Evolutionary conservation across 805 yeast species (phyloP).

Genomic region (Teunomyces funiuensis): DNA sequence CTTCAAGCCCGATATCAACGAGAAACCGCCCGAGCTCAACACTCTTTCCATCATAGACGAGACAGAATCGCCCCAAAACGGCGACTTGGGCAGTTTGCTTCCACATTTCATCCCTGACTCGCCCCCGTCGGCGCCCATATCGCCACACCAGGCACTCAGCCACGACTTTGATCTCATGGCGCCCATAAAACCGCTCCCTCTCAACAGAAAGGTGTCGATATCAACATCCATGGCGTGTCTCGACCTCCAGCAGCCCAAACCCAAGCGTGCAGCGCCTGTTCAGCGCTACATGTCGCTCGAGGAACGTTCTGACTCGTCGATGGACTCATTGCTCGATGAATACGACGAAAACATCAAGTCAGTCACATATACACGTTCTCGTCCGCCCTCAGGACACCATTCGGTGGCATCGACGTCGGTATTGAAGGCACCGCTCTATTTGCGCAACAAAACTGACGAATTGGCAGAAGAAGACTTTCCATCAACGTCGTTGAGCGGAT

Average conservation of each 20-base stretch:
- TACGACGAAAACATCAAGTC: conserved; percentile 42
- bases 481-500: conserved; percentile 36
- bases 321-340: conserved; percentile 45
- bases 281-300: conserved; percentile 5
- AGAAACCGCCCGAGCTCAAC: conserved; percentile 13
- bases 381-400: conserved; percentile 28
- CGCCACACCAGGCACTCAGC: conserved; percentile 25
- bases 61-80: conserved; percentile 5
- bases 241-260: conserved; percentile 11
- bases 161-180: neutral
- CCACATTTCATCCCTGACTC: conserved; percentile 39
- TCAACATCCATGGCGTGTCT: conserved; percentile 33
- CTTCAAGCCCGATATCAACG: conserved; percentile 11
- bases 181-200: neutral
- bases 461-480: conserved; percentile 33
- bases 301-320: conserved; percentile 19
- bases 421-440: conserved; percentile 6
- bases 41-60: conserved; percentile 8
- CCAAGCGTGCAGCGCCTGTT: neutral
- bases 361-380: conserved; percentile 21
- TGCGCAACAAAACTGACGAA: too few species aligned
- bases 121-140: conserved; percentile 44
- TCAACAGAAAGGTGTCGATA: conserved; percentile 19
- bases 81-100: conserved; percentile 4
- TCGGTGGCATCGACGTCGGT: conserved; percentile 21